Conservation (phyloP, 23 red algal genomes). For the Pyropia yezoensis region DNA sequence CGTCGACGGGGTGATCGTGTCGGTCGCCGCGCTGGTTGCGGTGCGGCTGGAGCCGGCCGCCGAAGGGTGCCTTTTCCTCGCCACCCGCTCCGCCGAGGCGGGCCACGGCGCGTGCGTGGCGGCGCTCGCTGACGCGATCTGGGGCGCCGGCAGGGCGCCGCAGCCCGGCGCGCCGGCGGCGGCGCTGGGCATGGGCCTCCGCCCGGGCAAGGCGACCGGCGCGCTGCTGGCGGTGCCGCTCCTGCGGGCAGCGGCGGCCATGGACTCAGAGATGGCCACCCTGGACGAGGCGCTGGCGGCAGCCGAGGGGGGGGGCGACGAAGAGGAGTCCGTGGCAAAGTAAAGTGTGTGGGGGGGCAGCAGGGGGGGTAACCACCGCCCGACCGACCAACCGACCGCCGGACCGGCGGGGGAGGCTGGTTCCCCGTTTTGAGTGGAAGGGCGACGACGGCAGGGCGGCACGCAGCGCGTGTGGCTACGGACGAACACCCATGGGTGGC, state of each 20-base stretch:
- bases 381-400: too few relatives aligned
- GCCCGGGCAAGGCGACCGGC: not conserved
- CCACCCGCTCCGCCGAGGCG: slow-evolving; percentile 1
- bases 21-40: not conserved
- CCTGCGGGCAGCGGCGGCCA: not conserved
- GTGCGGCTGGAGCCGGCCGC: not conserved
- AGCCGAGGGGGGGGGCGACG: not conserved
- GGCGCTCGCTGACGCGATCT: too few relatives aligned
- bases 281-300: not conserved
- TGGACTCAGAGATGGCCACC: not conserved
- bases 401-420: too few relatives aligned
- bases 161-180: not conserved
- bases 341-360: too few relatives aligned
- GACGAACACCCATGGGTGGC: too few relatives aligned
- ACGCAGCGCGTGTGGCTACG: too few relatives aligned
- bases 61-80: not conserved
- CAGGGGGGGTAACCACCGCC: too few relatives aligned
- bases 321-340: too few relatives aligned
- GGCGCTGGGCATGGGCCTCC: slow-evolving; percentile 1
- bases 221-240: slow-evolving; percentile 3
- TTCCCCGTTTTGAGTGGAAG: too few relatives aligned
- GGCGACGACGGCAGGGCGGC: too few relatives aligned
- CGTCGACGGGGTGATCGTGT: not conserved
- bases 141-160: not conserved
- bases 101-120: not conserved